Conservation (phyloP, 2,329 filamentous ascomycete genomes). For the Pseudopyricularia javanii region DNA sequence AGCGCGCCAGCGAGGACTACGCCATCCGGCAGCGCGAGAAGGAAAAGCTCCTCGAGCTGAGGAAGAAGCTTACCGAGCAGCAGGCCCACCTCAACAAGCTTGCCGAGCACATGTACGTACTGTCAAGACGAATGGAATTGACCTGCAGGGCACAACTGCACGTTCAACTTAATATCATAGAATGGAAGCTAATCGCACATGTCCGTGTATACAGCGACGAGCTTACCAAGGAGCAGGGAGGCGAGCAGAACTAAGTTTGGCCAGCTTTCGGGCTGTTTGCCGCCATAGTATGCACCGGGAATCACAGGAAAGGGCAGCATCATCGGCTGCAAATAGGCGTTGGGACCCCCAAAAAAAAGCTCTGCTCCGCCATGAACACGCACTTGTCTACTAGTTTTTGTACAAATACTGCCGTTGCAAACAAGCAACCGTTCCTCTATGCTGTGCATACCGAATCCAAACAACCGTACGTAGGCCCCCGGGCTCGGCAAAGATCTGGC, state of each 20-base stretch:
- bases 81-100: constrained; percentile 75
- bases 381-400: constrained; percentile 3
- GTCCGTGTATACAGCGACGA: constrained; percentile 46
- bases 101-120: constrained; percentile 69
- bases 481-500: not conserved
- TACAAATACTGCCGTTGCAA: not conserved
- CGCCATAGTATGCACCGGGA: not conserved
- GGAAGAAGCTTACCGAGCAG: constrained; percentile 63
- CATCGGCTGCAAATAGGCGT: not conserved
- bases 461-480: not conserved
- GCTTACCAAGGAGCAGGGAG: constrained; percentile 59
- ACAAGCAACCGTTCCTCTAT: not conserved
- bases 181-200: constrained; percentile 2
- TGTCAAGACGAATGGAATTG: not conserved
- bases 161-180: no score
- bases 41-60: constrained; percentile 74
- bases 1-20: constrained; percentile 74
- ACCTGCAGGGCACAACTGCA: no score
- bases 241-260: constrained; percentile 45
- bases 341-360: not conserved
- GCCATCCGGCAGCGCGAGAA: constrained; percentile 80
- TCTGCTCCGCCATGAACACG: not conserved
- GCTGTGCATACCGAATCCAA: not conserved
- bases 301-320: not conserved
- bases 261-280: not conserved